Conservation (phyloP, 305 asterid genomes). For the Vinca major region DNA sequence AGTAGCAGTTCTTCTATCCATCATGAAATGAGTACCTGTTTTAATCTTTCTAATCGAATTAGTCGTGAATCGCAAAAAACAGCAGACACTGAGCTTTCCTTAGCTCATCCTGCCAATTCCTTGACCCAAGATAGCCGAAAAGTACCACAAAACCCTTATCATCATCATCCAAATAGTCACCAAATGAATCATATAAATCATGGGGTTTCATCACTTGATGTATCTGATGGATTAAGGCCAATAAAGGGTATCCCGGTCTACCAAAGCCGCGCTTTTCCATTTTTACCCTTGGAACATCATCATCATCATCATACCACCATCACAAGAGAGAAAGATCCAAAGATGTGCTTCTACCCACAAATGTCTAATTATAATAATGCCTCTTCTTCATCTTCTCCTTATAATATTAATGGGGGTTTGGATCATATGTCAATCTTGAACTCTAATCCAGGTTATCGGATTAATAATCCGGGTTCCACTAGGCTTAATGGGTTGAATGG, state of each 20-base stretch:
- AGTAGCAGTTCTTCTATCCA: constrained; percentile 7
- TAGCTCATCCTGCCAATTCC: constrained; percentile 46
- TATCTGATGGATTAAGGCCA: constrained; percentile 55
- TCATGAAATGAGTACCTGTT: no score
- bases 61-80: no score
- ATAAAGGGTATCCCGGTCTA: constrained; percentile 90
- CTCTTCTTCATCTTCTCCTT: constrained; percentile 11
- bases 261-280: constrained; percentile 75
- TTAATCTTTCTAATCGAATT: no score
- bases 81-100: constrained; percentile 48
- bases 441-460: constrained; percentile 14
- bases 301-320: no score
- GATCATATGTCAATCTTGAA: constrained; percentile 53
- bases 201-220: constrained; percentile 39
- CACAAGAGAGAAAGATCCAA: constrained; percentile 25
- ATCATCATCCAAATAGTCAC: not conserved
- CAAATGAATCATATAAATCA: constrained; percentile 34
- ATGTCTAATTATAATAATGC: constrained; percentile 1
- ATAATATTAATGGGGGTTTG: constrained; percentile 7
- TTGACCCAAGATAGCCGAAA: not conserved
- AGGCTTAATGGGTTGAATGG: constrained; percentile 51
- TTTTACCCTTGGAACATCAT: constrained; percentile 16
- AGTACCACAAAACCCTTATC: constrained; percentile 39
- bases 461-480: constrained; percentile 11
- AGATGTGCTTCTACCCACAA: constrained; percentile 20